Conservation (phyloP, 139 green algal genomes). For the Chlorella sp. region DNA sequence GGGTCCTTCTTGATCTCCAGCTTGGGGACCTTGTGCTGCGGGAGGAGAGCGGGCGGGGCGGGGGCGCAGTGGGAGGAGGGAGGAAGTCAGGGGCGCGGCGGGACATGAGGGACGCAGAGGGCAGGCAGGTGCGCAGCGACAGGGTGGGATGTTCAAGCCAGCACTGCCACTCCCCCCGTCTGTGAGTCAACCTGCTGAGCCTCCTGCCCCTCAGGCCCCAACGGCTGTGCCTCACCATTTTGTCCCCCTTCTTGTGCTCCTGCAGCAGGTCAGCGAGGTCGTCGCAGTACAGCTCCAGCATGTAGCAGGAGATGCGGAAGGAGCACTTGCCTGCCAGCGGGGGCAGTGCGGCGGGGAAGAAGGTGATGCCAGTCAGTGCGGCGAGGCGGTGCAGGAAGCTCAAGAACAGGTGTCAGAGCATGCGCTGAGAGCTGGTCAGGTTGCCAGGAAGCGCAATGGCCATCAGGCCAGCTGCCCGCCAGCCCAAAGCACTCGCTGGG, state of each 20-base stretch:
- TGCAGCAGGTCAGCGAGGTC: constrained; percentile 87
- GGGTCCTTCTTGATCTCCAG: constrained; percentile 99
- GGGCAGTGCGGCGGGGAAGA: background rate
- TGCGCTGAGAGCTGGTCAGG: too few relatives aligned
- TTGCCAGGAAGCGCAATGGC: background rate
- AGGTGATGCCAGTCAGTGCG: background rate
- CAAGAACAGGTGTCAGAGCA: background rate
- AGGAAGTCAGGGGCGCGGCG: background rate
- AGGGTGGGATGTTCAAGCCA: background rate
- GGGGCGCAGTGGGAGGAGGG: background rate
- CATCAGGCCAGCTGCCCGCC: too few relatives aligned
- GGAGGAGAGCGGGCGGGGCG: background rate
- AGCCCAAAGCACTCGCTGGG: too few relatives aligned
- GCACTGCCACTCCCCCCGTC: background rate
- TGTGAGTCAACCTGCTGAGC: background rate
- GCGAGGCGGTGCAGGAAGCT: background rate
- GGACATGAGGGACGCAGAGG: background rate
- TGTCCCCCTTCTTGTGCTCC: constrained; percentile 37
- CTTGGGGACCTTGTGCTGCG: constrained; percentile 59
- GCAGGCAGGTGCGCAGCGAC: too few relatives aligned
- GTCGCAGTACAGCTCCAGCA: constrained; percentile 98
- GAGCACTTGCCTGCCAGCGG: constrained; percentile 72
- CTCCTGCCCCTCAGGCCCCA: background rate
- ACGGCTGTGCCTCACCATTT: constrained; percentile 4
- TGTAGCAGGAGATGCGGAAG: constrained; percentile 87